Evolutionary conservation across 2,329 filamentous ascomycete genomes (phyloP), one percentile per base, ranked within the genome.

Genomic region (Paecilomyces dactylethromorphus): DNA sequence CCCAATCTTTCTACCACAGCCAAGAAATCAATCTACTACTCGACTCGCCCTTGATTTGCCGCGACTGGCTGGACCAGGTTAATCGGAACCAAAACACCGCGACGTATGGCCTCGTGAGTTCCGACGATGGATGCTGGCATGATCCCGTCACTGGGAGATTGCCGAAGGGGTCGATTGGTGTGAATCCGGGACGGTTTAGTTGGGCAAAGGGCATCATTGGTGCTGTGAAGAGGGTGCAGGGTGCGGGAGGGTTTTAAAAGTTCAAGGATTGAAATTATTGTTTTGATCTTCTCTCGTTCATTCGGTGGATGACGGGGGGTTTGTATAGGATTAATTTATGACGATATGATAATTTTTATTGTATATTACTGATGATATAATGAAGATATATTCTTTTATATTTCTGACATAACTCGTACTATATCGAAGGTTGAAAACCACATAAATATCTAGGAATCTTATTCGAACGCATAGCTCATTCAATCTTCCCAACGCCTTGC

Each of bases 11-110:
- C 86, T 92, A 82, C 64, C 89, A 93, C 68, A 87, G 82, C 57
- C 88, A 92, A 70, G 90, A 93, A 71, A 82, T 89, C 57, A 92
- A 93, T 64, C 72, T 92, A 24, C 84, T 93, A 82, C 74, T 92
- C 5, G 89, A 93, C 62, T 87, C 83, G 21, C 65, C 71, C 0
- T 70, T 78, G 1, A 76, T 92, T 0, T 91, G 89, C 64, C 69
- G 68, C 31, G 78, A 77, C 33, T 91, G 88, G 88, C 78, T 84
- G 21, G 82, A 85, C 15, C 84, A 76, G 0, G 78, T 89, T 15
- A 74, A 82, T 29, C 77, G 83, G 24, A 89, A 89, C 66, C 87
- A 90, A 68, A 90, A 90, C 64, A 90, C 87, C 0, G 78, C 77
- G 26, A 63, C 71, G 2, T 89, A 84, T 68, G 87, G 87, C 0